These are phyloP conservation scores for Lasiosphaeris hirsuta DNA, from an alignment of 495 filamentous ascomycete species.

Conservation along the genomic window DNA sequence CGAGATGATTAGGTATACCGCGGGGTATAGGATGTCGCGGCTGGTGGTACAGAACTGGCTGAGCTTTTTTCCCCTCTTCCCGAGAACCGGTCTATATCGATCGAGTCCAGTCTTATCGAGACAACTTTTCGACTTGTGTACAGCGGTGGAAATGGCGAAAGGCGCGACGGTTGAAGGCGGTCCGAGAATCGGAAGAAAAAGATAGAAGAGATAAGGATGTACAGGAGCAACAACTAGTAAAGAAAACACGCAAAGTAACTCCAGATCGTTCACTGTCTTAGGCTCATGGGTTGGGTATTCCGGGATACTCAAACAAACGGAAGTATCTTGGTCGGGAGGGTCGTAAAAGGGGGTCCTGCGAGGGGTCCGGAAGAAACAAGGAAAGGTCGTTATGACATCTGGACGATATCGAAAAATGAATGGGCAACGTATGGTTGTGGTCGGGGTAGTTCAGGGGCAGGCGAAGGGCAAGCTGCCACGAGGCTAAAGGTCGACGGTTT, in stretches of 20 bases:
- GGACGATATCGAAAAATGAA: constrained; percentile 44
- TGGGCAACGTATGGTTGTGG: constrained; percentile 39
- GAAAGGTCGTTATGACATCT: constrained; percentile 69
- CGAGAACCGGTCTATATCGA: constrained; percentile 41
- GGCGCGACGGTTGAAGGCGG: constrained; percentile 6
- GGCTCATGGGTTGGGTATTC: constrained; percentile 63
- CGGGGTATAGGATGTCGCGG: constrained; percentile 14
- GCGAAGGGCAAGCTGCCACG: constrained; percentile 6
- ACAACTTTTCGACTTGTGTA: constrained; percentile 43
- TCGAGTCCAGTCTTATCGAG: constrained; percentile 31
- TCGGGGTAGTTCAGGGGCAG: constrained; percentile 8
- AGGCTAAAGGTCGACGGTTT: constrained; percentile 7
- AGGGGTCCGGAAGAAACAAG: constrained; percentile 47
- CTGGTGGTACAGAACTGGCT: constrained; percentile 33
- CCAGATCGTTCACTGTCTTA: constrained; percentile 58
- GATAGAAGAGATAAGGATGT: constrained; percentile 41
- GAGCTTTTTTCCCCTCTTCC: constrained; percentile 36
- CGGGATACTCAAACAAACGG: constrained; percentile 54
- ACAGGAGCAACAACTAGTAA: constrained; percentile 43
- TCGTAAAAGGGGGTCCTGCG: constrained; percentile 47
- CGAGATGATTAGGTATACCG: constrained; percentile 28
- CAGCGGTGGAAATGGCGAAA: constrained; percentile 36
- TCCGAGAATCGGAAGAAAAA: constrained; percentile 28
- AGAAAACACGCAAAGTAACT: constrained; percentile 47
- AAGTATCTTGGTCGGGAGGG: constrained; percentile 33